A percentile compares a stretch with the other conserved stretches of the same genome.
phyloP scores from a whole-genome alignment of 2,329 filamentous ascomycete genomes.

The Fusarium verticillioides region DNA sequence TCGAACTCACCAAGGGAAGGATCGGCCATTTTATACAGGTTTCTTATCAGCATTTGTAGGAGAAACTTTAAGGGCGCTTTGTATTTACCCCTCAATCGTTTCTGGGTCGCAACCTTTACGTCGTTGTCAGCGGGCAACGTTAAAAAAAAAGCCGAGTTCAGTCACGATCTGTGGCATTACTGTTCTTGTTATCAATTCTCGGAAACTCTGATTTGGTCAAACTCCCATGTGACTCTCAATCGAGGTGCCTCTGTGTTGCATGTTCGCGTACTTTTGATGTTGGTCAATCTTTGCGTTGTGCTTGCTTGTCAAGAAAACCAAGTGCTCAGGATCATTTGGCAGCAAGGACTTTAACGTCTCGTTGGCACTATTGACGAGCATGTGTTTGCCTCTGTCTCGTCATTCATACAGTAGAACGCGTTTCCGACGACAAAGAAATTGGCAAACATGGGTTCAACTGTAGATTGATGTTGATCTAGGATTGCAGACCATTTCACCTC shows the following conservation, averaged over 20 bases:
- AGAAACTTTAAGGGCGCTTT: background rate
- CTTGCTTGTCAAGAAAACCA: accelerated
- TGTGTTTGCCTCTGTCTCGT: background rate
- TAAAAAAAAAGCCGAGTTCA: background rate
- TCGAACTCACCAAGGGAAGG: accelerated
- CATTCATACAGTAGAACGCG: background rate
- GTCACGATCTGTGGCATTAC: background rate
- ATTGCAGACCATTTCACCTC: accelerated
- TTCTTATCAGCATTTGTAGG: background rate
- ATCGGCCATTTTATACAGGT: background rate
- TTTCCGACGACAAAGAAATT: background rate
- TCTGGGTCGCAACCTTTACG: accelerated
- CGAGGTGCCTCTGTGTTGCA: no score
- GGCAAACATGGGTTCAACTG: accelerated
- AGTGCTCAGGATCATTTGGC: accelerated
- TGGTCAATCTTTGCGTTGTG: background rate
- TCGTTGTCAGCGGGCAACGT: background rate
- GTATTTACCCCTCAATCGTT: accelerated
- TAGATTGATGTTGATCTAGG: no score
- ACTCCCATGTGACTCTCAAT: background rate
- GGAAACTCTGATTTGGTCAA: accelerated
- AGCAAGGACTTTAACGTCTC: background rate
- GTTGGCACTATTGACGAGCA: background rate
- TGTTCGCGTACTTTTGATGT: background rate
- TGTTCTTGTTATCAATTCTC: background rate